A percentile compares a stretch with the other conserved stretches of the same genome.
Conservation (phyloP, 2,329 filamentous ascomycete species). For the Penicillium sp. region DNA sequence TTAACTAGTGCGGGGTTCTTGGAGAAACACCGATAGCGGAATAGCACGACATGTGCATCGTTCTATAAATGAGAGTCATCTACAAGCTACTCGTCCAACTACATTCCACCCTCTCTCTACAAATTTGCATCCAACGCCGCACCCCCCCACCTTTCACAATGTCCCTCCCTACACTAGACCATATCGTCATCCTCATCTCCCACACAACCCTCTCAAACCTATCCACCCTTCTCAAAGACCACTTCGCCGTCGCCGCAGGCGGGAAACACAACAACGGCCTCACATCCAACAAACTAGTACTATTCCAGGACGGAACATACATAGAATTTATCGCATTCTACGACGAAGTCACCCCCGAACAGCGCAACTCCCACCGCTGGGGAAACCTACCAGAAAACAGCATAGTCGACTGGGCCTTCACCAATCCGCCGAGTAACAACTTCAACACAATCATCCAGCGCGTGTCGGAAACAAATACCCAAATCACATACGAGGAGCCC, state of each 20-base stretch:
- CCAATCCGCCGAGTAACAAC: slow-evolving; percentile 15
- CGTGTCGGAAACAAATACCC: not conserved
- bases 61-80: no score
- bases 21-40: no score
- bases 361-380: slow-evolving; percentile 22
- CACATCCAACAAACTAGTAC: slow-evolving; percentile 24
- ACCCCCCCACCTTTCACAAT: not conserved
- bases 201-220: slow-evolving; percentile 12
- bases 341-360: slow-evolving; percentile 19
- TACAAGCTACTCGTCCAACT: no score
- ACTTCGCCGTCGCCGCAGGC: slow-evolving; percentile 20
- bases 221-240: slow-evolving; percentile 6
- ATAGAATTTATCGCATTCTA: slow-evolving; percentile 26
- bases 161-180: slow-evolving; percentile 14
- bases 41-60: no score
- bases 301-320: slow-evolving; percentile 21
- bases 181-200: slow-evolving; percentile 19
- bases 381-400: slow-evolving; percentile 20
- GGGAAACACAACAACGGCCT: slow-evolving; percentile 24
- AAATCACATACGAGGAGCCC: slow-evolving; percentile 10
- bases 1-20: no score
- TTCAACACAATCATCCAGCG: slow-evolving; percentile 15
- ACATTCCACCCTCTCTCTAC: no score
- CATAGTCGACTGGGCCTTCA: slow-evolving; percentile 26
- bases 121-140: no score